Conservation (phyloP, 192 early-diverging fungal genomes). For the Rhizophagus prolifer region DNA sequence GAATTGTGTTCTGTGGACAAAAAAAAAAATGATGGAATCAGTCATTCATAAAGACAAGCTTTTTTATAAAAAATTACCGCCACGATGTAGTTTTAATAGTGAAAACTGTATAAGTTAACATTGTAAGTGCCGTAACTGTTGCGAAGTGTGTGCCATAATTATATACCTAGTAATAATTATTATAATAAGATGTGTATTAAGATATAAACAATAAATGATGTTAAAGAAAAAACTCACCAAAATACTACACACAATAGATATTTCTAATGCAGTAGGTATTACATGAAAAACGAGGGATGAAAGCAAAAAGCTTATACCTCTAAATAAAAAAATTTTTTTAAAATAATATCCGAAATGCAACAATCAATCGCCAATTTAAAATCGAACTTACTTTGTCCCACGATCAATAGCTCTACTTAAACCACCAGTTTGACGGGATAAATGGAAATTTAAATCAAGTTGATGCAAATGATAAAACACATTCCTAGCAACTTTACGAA, state of each 20-base stretch:
- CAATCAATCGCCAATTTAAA: background rate
- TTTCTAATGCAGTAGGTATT: constrained; percentile 92
- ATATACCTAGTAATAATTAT: constrained; percentile 37
- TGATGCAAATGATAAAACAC: constrained; percentile 90
- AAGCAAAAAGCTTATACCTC: constrained; percentile 96
- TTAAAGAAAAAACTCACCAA: constrained; percentile 71
- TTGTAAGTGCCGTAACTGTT: constrained; percentile 60
- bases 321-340: constrained; percentile 32
- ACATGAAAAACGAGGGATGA: constrained; percentile 95
- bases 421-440: constrained; percentile 94
- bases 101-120: constrained; percentile 79
- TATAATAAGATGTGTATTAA: background rate
- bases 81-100: constrained; percentile 90
- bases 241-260: constrained; percentile 92
- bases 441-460: constrained; percentile 90
- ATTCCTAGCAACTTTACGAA: constrained; percentile 79
- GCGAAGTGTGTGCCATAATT: constrained; percentile 58
- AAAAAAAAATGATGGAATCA: too few species aligned
- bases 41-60: constrained; percentile 21
- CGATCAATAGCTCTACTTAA: constrained; percentile 96
- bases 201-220: constrained; percentile 51
- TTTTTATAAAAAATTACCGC: constrained; percentile 46
- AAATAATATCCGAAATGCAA: too few species aligned
- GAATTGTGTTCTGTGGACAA: too few species aligned
- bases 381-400: constrained; percentile 62